Conservation (phyloP, 495 filamentous ascomycete genomes). For the Penicillium canariense region DNA sequence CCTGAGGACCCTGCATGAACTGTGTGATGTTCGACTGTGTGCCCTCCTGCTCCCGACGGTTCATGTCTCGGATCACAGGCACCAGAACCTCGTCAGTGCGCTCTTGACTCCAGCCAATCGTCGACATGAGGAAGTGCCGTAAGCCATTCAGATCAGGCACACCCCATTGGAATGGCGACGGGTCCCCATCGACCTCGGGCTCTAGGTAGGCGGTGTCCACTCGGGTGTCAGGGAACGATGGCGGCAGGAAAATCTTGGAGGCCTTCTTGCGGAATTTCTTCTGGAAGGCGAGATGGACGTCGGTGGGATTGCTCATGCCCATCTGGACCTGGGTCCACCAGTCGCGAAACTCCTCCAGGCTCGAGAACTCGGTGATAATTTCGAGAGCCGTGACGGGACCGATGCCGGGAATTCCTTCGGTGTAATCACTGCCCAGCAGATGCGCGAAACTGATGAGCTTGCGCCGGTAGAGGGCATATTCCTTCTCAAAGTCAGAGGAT, state of each 20-base stretch:
- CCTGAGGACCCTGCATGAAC: conserved; percentile 68
- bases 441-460: conserved; percentile 88
- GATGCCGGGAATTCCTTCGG: conserved; percentile 83
- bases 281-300: conserved; percentile 59
- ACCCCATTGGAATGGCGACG: conserved; percentile 87
- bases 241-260: conserved; percentile 80
- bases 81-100: conserved; percentile 92
- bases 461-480: conserved; percentile 75
- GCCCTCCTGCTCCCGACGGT: conserved; percentile 76
- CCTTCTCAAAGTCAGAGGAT: conserved; percentile 79
- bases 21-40: conserved; percentile 96
- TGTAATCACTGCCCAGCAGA: conserved; percentile 89
- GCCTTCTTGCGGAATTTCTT: conserved; percentile 80
- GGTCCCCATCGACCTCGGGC: conserved; percentile 77
- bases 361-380: conserved; percentile 83
- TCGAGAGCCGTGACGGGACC: conserved; percentile 93
- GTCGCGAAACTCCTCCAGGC: conserved; percentile 66
- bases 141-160: conserved; percentile 88
- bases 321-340: conserved; percentile 85
- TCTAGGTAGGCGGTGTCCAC: conserved; percentile 80
- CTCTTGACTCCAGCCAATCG: conserved; percentile 88
- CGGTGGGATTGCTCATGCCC: conserved; percentile 36
- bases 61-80: conserved; percentile 93
- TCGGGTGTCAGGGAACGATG: conserved; percentile 68
- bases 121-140: conserved; percentile 83